Conservation (phyloP, 192 early-diverging fungal genomes). For the Mycoemilia scoparia region DNA sequence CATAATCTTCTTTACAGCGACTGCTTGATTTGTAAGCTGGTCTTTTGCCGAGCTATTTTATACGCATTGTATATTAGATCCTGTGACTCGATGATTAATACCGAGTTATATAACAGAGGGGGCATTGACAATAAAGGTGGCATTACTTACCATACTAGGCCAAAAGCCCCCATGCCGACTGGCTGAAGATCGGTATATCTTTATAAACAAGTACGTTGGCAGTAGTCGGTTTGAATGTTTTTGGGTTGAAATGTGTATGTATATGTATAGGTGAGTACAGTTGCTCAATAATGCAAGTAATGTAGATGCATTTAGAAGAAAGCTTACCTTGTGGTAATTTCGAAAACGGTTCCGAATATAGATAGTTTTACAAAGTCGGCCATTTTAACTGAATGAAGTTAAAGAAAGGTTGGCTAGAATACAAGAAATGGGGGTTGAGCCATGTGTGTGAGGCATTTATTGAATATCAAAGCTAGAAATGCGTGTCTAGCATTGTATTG, state of each 20-base stretch:
- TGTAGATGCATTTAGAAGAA: not conserved
- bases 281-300: not conserved
- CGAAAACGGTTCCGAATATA: slow-evolving; percentile 70
- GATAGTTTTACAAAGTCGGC: slow-evolving; percentile 55
- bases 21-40: slow-evolving; percentile 58
- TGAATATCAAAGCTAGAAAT: too few species aligned
- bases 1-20: slow-evolving; percentile 95
- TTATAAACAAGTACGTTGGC: not conserved
- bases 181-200: slow-evolving; percentile 85
- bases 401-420: too few species aligned
- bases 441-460: too few species aligned
- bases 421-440: too few species aligned
- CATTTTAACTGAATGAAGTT: too few species aligned
- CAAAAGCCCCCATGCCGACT: slow-evolving; percentile 95
- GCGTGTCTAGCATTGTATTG: too few species aligned
- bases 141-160: slow-evolving; percentile 88
- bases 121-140: too few species aligned
- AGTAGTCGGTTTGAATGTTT: not conserved
- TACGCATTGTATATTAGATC: too few species aligned
- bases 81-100: too few species aligned
- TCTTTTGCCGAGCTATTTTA: slow-evolving; percentile 86
- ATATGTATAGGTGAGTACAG: too few species aligned
- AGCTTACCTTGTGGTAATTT: slow-evolving; percentile 52
- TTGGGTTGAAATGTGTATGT: not conserved
- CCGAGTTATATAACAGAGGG: too few species aligned